Evolutionary conservation across 2,329 filamentous ascomycete species (phyloP), one percentile per base, ranked within the genome.

Genomic region (Aschersonia sp.): DNA sequence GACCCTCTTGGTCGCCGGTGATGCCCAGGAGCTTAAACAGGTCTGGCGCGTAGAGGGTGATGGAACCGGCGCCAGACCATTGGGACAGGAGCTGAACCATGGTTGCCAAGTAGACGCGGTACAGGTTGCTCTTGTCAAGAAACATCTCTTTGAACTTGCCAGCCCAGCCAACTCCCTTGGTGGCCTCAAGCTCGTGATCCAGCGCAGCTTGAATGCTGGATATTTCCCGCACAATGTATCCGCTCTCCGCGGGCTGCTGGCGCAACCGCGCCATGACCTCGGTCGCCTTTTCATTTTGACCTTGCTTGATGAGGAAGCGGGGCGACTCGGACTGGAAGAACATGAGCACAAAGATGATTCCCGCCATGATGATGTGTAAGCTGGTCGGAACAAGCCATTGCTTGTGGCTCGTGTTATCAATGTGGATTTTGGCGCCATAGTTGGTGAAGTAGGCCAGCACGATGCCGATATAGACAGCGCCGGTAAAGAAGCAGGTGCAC

Each of bases 391-490:
- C 74, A 42, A 83, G 71, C 75, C 75, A 79, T 52, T 72, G 69
- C 47, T 67, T 66, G 48, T 68, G 63, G 2, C 65, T 68, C n/a
- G 59, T 55, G 45, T 69, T 66, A 30, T 64, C 61, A 29, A 79
- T 64, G 58, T 77, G 66, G 42, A 77, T 47, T 48, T 70, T 61
- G 47, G 66, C 69, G 49, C 79, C 79, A 58, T 81, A 83, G 61
- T 81, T 84, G 50, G 82, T 77, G 56, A 87, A 89, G 65, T 88
- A 90, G 7, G 82, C 83, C 12, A 89, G 70, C 55, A 89, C 83
- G 51, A 88, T 86, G 30, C 84, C 85, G 47, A 85, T 63, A 58
- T 89, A 89, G 29, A 89, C 84, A 45, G 66, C 65, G 4, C 67
- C 67, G 7, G 66, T 69, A 56, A 70, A 70, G 56, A 68, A 63